Base-by-base conservation (phyloP, 192 early-diverging fungal genomes). In the Kappamyces sp. region DNA sequence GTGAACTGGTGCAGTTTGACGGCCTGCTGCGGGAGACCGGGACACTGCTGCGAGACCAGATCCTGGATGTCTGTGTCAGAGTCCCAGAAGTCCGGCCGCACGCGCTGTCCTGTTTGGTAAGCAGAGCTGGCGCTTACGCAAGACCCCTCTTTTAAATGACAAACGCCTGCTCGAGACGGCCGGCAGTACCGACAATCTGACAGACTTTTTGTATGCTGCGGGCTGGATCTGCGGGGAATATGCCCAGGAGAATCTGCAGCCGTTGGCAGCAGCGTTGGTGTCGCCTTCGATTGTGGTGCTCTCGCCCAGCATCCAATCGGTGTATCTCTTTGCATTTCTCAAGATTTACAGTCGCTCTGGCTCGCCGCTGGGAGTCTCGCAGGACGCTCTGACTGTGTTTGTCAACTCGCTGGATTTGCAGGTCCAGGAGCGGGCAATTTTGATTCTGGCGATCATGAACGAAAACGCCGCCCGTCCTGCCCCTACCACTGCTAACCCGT, bases 141-240 rank as follows among this genome's bases (percentile, higher is more conserved):
- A 87, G 85, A 80, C 74, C 54, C 77, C 76, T 4, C 61, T 97
- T 45, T 66, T 97, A 3, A 68, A 78, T 4, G 88, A 94, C 64
- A 57, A 63, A 1, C 59, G 54, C 31, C 68, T 90, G 51, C 67
- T 86, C 31, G 78, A 85, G 38, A 78, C 82, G 32, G 70, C 74
- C 5, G 73, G 64, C 34, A 67, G 73, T 14, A 68, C 77, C 40
- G 78, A 79, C 35, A 83, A 86, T 8, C 87, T 89, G 49, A 71
- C 81, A 9, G 75, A 78, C 50, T 85, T 94, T 0, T 60, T 98
- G 12, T 80, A 82, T 36, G 91, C 88, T 33, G 92, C 96, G 4
- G 90, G 91, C 5, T 98, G 91, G 83, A 84, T 96, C 32, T 72
- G 84, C 40, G 92, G 93, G 47, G 96, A 96, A 66, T 98, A 90